A percentile compares a stretch with the other conserved stretches of the same genome.
Conservation (phyloP, 257 asterid species). For the Nemophila menziesii region DNA sequence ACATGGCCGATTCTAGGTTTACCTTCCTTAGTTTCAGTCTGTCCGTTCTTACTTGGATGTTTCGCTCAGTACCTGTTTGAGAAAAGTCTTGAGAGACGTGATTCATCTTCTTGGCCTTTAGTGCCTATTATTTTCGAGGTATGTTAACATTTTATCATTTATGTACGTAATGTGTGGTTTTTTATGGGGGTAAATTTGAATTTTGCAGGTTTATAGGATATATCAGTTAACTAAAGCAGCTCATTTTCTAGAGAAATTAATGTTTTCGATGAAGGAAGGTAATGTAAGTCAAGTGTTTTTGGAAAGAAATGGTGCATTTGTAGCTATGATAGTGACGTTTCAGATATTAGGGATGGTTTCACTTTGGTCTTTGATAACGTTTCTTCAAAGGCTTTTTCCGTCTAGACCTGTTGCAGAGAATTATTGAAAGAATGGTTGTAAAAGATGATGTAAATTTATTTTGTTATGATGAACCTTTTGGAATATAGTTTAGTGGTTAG, state of each 20-base stretch:
- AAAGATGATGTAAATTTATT: background rate
- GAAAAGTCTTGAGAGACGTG: slow-evolving; percentile 29
- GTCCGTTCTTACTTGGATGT: slow-evolving; percentile 56
- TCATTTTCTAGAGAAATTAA: slow-evolving; percentile 42
- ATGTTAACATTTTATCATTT: slow-evolving; percentile 2
- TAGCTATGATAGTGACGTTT: slow-evolving; percentile 49
- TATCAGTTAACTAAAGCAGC: slow-evolving; percentile 75
- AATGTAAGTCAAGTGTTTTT: slow-evolving; percentile 30
- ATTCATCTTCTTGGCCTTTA: slow-evolving; percentile 88
- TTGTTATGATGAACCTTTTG: background rate
- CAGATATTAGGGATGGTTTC: slow-evolving; percentile 60
- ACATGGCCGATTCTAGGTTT: slow-evolving; percentile 72
- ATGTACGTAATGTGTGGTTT: background rate
- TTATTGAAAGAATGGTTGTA: slow-evolving; percentile 37
- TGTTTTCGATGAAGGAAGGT: slow-evolving; percentile 45
- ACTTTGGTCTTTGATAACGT: slow-evolving; percentile 90
- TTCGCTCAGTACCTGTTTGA: slow-evolving; percentile 57
- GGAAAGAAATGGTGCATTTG: slow-evolving; percentile 52
- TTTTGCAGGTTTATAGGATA: slow-evolving; percentile 68
- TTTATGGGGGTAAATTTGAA: slow-evolving; percentile 3
- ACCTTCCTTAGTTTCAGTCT: slow-evolving; percentile 58
- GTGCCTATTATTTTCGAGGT: slow-evolving; percentile 88
- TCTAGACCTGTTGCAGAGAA: slow-evolving; percentile 85
- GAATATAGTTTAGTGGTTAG: too few species aligned
- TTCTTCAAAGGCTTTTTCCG: slow-evolving; percentile 86